Conservation (phyloP, 2,329 filamentous ascomycete genomes). For the Trichoderma sp. region DNA sequence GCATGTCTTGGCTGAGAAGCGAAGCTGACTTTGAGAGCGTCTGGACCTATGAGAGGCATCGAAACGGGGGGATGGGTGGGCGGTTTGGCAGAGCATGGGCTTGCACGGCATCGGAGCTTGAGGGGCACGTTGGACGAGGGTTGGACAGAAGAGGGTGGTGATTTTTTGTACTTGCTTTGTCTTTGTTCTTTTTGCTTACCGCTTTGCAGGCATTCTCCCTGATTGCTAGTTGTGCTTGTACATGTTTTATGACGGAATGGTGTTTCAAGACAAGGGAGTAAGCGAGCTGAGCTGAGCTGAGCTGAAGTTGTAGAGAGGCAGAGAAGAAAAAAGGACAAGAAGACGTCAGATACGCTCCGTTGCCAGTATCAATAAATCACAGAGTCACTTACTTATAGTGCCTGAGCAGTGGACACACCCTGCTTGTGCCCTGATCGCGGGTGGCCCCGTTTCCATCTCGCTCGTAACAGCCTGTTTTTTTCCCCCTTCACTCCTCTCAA, state of each 20-base stretch:
- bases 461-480: neutral
- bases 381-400: neutral
- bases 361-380: neutral
- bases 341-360: neutral
- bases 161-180: neutral
- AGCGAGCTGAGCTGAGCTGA: neutral
- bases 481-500: neutral
- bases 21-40: neutral
- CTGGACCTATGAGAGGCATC: slow-evolving; percentile 11
- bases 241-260: neutral
- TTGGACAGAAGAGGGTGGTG: slow-evolving; percentile 3
- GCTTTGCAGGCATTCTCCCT: neutral
- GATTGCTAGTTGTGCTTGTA: neutral
- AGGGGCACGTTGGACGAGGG: slow-evolving; percentile 17
- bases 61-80: neutral
- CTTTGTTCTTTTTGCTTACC: neutral
- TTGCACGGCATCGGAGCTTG: neutral
- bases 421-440: slow-evolving; percentile 16
- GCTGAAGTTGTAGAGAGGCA: neutral
- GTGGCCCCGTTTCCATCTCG: slow-evolving; percentile 10
- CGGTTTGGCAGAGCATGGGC: neutral
- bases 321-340: neutral
- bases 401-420: slow-evolving; percentile 13
- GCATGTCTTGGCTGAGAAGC: slow-evolving; percentile 32
- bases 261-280: neutral